Evolutionary conservation across 2,329 filamentous ascomycete species (phyloP).

Genomic region (Ophiostoma sp.): DNA sequence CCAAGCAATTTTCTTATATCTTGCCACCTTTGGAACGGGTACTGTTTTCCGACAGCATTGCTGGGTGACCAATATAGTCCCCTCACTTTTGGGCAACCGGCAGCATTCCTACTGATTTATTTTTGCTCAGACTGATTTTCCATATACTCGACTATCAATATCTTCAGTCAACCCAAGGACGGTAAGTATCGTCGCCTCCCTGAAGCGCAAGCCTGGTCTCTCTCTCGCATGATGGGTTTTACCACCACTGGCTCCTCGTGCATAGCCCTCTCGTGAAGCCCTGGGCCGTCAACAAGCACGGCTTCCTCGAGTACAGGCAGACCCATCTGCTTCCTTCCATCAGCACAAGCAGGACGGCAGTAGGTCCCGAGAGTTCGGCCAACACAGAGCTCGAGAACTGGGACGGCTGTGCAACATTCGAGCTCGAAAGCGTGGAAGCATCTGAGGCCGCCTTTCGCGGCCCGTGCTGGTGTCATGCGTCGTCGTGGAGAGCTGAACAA

Average conservation of each 20-base stretch:
- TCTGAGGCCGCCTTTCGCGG: not conserved
- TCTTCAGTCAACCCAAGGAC: not conserved
- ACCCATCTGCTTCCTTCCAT: slow-evolving; percentile 30
- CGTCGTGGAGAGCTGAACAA: slow-evolving; percentile 26
- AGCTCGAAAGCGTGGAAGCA: not conserved
- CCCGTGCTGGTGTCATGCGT: slow-evolving; percentile 26
- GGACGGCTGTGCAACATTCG: not conserved
- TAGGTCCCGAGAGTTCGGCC: not conserved
- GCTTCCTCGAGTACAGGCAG: slow-evolving; percentile 34
- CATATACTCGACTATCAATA: too few species aligned
- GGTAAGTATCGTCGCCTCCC: not conserved
- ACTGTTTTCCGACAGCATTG: not conserved
- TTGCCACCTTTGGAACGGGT: not conserved
- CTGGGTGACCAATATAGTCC: too few species aligned
- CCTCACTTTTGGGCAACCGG: too few species aligned
- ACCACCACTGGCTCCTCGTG: slow-evolving; percentile 34
- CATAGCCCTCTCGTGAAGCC: slow-evolving; percentile 34
- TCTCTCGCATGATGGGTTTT: slow-evolving; percentile 30
- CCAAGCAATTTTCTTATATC: not conserved
- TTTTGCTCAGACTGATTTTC: too few species aligned
- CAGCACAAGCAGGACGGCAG: slow-evolving; percentile 30
- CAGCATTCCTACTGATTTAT: too few species aligned
- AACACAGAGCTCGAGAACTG: not conserved
- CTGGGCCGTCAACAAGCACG: slow-evolving; percentile 33
- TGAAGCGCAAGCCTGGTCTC: not conserved